Conservation (phyloP, 257 asterid genomes). For the Voacanga thouarsii region DNA sequence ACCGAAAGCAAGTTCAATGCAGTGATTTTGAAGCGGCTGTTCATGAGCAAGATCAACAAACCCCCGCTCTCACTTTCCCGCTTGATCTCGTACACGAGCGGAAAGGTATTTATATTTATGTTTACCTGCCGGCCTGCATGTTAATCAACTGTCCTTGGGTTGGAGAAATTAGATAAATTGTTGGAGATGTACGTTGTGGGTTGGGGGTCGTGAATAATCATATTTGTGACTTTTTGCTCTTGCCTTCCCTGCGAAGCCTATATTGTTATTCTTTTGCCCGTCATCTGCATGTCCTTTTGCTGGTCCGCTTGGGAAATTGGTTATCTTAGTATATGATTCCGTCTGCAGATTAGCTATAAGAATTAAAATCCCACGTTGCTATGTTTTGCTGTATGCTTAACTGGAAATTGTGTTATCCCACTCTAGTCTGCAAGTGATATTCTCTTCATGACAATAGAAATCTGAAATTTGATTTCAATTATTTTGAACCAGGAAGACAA, state of each 20-base stretch:
- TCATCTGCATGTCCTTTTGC: too few relatives aligned
- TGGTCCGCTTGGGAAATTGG: too few relatives aligned
- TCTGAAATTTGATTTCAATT: not conserved
- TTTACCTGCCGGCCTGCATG: not conserved
- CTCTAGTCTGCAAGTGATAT: too few relatives aligned
- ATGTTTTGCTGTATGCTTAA: too few relatives aligned
- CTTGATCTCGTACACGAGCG: slow-evolving; percentile 54
- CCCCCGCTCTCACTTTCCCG: slow-evolving; percentile 86
- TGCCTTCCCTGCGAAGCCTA: not conserved
- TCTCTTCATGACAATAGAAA: not conserved
- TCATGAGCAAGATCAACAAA: slow-evolving; percentile 89
- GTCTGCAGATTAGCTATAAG: not conserved
- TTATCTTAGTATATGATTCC: too few relatives aligned
- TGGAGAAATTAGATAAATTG: not conserved
- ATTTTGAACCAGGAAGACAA: slow-evolving; percentile 54
- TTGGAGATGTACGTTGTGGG: not conserved
- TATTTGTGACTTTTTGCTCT: not conserved
- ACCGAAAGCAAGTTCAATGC: slow-evolving; percentile 85
- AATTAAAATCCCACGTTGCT: not conserved
- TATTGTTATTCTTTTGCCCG: not conserved
- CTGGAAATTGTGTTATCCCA: too few relatives aligned
- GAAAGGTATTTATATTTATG: slow-evolving; percentile 46
- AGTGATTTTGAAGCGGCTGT: slow-evolving; percentile 75
- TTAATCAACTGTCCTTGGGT: not conserved
- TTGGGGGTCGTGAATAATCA: not conserved